phyloP scores from a whole-genome alignment of 2,329 filamentous ascomycete genomes.

The Fusarium sp. region DNA sequence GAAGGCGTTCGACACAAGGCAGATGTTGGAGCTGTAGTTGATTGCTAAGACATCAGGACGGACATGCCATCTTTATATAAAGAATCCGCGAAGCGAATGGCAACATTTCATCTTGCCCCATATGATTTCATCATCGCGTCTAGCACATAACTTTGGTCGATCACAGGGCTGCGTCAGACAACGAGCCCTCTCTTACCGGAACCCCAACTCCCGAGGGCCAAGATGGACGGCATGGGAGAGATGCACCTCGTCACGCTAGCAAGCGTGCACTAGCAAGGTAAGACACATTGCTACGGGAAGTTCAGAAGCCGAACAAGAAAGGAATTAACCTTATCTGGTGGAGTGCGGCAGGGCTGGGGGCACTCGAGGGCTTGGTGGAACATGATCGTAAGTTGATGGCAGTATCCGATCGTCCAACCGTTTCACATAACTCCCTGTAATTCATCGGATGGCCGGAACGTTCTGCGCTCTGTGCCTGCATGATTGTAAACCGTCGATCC shows the following conservation, averaged over 20 bases:
- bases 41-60: background rate
- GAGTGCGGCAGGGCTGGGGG: background rate
- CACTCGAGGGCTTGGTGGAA: background rate
- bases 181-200: constrained; percentile 20
- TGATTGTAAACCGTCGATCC: background rate
- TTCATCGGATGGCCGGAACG: constrained; percentile 1
- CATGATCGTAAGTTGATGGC: background rate
- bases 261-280: background rate
- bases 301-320: background rate
- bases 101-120: background rate
- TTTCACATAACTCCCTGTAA: background rate
- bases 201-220: constrained; percentile 1
- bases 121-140: background rate
- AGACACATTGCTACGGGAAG: background rate
- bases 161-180: constrained; percentile 11
- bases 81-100: background rate
- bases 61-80: constrained; percentile 13
- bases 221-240: background rate
- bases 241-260: background rate
- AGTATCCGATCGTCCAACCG: background rate
- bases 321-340: constrained; percentile 1
- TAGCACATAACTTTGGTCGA: background rate
- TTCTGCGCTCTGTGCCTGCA: background rate
- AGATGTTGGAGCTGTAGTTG: background rate
- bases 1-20: constrained; percentile 6